Conservation (phyloP, 2,329 filamentous ascomycete genomes). For the Lachnellula arida region DNA sequence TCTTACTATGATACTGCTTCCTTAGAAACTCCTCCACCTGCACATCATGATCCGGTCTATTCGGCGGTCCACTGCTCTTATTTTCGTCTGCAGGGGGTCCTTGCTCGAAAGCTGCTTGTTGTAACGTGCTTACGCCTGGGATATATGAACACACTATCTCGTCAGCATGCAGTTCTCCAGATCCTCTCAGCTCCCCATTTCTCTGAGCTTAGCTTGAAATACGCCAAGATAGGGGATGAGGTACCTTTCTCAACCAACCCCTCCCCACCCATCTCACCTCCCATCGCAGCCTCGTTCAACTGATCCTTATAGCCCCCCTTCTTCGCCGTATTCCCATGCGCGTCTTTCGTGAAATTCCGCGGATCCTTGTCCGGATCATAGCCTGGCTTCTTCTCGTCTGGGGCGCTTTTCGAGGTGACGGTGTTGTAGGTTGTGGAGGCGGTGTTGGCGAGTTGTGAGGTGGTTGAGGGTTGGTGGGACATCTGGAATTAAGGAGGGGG, state of each 20-base stretch:
- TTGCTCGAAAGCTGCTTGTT: constrained; percentile 12
- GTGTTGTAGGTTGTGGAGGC: constrained; percentile 13
- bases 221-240: not conserved
- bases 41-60: constrained; percentile 27
- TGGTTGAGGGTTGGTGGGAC: constrained; percentile 23
- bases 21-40: constrained; percentile 30
- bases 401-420: constrained; percentile 6
- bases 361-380: constrained; percentile 15
- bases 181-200: not conserved
- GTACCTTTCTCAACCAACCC: constrained; percentile 23
- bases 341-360: constrained; percentile 17
- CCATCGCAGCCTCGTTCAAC: constrained; percentile 23
- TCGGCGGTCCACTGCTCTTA: constrained; percentile 14
- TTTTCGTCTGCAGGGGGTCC: constrained; percentile 1
- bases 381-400: not conserved
- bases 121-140: constrained; percentile 15
- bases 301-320: constrained; percentile 25
- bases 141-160: constrained; percentile 20
- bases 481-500: constrained; percentile 5
- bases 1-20: constrained; percentile 26
- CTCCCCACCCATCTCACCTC: constrained; percentile 8
- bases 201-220: not conserved
- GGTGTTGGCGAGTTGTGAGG: constrained; percentile 18
- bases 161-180: constrained; percentile 9
- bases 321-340: constrained; percentile 17